These are phyloP conservation scores for Moricandia moricandioides DNA, from an alignment of 345 rosid species.

Conservation along the genomic window DNA sequence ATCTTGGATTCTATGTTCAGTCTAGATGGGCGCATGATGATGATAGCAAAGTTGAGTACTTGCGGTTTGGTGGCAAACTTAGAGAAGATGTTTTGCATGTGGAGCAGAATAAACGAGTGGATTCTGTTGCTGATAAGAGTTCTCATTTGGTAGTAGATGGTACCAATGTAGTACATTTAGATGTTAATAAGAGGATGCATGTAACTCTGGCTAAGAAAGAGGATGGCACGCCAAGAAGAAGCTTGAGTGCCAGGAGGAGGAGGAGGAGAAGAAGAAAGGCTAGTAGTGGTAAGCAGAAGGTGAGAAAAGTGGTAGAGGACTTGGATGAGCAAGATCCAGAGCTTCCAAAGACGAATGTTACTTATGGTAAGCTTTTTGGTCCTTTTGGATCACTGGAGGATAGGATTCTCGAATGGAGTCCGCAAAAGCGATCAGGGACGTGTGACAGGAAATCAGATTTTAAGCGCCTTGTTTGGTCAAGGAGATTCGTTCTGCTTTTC, in stretches of 20 bases:
- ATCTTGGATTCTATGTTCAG: slow-evolving; percentile 92
- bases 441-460: slow-evolving; percentile 90
- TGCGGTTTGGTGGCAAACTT: slow-evolving; percentile 60
- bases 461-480: slow-evolving; percentile 94
- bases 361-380: slow-evolving; percentile 80
- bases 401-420: slow-evolving; percentile 82
- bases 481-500: slow-evolving; percentile 83
- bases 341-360: slow-evolving; percentile 59
- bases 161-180: slow-evolving; percentile 37
- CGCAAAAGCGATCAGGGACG: slow-evolving; percentile 83
- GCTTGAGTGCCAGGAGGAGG: slow-evolving; percentile 43
- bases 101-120: slow-evolving; percentile 40
- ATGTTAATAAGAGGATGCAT: slow-evolving; percentile 45
- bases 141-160: slow-evolving; percentile 42
- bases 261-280: slow-evolving; percentile 58
- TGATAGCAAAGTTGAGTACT: slow-evolving; percentile 58
- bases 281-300: slow-evolving; percentile 48
- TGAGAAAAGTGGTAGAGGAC: slow-evolving; percentile 39
- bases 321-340: slow-evolving; percentile 56
- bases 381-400: slow-evolving; percentile 83
- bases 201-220: slow-evolving; percentile 56
- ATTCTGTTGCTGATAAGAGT: slow-evolving; percentile 55
- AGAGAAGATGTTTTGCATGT: slow-evolving; percentile 36
- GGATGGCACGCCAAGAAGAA: slow-evolving; percentile 35
- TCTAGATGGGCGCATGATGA: slow-evolving; percentile 98